Conservation (phyloP, 495 filamentous ascomycete genomes). For the Ramalina intermedia region DNA sequence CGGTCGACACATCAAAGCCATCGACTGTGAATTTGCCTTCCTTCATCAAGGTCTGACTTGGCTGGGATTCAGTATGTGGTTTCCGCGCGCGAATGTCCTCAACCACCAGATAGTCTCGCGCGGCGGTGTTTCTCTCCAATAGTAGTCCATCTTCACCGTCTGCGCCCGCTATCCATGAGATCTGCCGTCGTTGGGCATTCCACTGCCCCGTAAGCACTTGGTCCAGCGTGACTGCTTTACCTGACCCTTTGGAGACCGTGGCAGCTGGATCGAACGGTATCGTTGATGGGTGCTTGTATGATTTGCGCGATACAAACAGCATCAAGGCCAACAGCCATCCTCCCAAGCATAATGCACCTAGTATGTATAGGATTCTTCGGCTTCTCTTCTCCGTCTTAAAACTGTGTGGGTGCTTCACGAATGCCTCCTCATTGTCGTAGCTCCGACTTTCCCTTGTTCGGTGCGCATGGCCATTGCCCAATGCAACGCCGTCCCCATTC, state of each 20-base stretch:
- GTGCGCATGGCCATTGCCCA: slow-evolving; percentile 12
- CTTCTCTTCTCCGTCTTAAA: slow-evolving; percentile 42
- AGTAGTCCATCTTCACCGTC: slow-evolving; percentile 77
- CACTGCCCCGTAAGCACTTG: slow-evolving; percentile 65
- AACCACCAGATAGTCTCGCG: slow-evolving; percentile 65
- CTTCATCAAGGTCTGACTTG: slow-evolving; percentile 61
- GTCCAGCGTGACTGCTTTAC: slow-evolving; percentile 67
- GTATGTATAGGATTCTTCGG: slow-evolving; percentile 51
- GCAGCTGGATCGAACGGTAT: slow-evolving; percentile 53
- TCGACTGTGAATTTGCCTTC: slow-evolving; percentile 42
- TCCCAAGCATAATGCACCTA: slow-evolving; percentile 51
- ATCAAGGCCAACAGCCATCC: slow-evolving; percentile 71
- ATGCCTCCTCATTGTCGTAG: slow-evolving; percentile 25
- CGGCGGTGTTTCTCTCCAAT: slow-evolving; percentile 46
- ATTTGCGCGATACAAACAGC: slow-evolving; percentile 52
- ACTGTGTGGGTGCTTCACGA: slow-evolving; percentile 33
- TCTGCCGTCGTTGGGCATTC: slow-evolving; percentile 49
- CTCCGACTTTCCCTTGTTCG: slow-evolving; percentile 10
- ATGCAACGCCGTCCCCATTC: slow-evolving; percentile 25
- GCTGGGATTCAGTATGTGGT: slow-evolving; percentile 26
- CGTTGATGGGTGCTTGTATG: slow-evolving; percentile 46
- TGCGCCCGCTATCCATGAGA: slow-evolving; percentile 79
- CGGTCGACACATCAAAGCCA: slow-evolving; percentile 34
- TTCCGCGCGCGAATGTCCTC: slow-evolving; percentile 62
- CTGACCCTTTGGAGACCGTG: slow-evolving; percentile 47